Evolutionary conservation across 2,329 filamentous ascomycete genomes (phyloP).

Genomic region (Talaromyces sp.): DNA sequence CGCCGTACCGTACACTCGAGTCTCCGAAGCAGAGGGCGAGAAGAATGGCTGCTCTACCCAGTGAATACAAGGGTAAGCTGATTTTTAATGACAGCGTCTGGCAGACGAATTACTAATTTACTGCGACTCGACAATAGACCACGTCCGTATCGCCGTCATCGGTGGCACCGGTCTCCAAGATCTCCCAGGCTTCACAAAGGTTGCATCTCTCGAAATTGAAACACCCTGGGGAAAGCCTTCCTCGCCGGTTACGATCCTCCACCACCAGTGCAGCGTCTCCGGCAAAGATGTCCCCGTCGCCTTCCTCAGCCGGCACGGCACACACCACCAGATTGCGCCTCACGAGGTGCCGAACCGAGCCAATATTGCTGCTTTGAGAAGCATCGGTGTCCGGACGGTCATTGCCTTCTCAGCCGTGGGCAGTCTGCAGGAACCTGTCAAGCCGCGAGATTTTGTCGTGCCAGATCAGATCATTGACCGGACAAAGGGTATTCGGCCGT

Average conservation of each 20-base stretch:
- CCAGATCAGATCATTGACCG: constrained; percentile 97
- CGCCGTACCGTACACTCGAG: constrained; percentile 22
- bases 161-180: constrained; percentile 89
- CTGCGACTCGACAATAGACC: constrained; percentile 26
- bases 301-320: constrained; percentile 89
- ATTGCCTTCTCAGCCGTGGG: constrained; percentile 96
- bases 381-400: constrained; percentile 81
- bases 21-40: constrained; percentile 28
- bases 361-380: constrained; percentile 95
- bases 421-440: constrained; percentile 85
- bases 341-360: constrained; percentile 93
- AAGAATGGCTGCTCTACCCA: constrained; percentile 53
- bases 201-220: constrained; percentile 68
- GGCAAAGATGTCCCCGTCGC: constrained; percentile 63
- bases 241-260: constrained; percentile 76
- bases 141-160: constrained; percentile 81
- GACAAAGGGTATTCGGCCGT: constrained; percentile 89
- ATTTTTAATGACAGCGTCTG: neutral
- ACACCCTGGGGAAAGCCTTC: constrained; percentile 88
- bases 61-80: constrained; percentile 55
- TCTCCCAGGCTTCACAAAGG: constrained; percentile 79
- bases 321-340: constrained; percentile 82
- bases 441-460: constrained; percentile 92
- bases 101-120: neutral
- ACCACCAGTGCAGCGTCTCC: constrained; percentile 71